These are phyloP conservation scores for Metschnikowia dekortorum DNA, from an alignment of 805 yeast genomes.

Conservation along the genomic window DNA sequence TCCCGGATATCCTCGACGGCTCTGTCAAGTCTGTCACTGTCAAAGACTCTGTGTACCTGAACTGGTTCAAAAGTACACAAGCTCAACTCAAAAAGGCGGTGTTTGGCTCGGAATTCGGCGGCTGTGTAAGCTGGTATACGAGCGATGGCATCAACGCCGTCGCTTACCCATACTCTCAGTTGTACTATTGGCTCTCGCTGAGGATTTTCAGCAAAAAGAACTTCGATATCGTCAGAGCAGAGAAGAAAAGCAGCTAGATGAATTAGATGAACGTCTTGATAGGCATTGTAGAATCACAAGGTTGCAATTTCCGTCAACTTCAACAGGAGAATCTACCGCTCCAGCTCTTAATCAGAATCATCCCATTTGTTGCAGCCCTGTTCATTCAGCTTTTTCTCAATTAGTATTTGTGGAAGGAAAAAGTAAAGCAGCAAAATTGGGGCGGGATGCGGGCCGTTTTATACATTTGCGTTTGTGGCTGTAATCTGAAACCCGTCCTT, in stretches of 20 bases:
- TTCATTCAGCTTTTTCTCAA: too few relatives aligned
- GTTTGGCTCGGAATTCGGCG: constrained; percentile 37
- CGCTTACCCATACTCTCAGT: constrained; percentile 36
- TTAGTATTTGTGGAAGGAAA: too few relatives aligned
- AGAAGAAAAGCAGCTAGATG: constrained; percentile 4
- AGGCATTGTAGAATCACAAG: too few relatives aligned
- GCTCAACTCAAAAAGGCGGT: constrained; percentile 24
- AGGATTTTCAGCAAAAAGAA: constrained; percentile 9
- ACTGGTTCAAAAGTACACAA: constrained; percentile 31
- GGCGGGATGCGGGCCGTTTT: too few relatives aligned
- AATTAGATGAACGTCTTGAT: not conserved
- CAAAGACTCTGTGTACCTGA: constrained; percentile 28
- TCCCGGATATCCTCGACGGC: constrained; percentile 26
- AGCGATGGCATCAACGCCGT: constrained; percentile 26
- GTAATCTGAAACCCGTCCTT: not conserved
- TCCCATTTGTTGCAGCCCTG: too few relatives aligned
- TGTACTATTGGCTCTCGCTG: constrained; percentile 22
- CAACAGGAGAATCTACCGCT: too few relatives aligned
- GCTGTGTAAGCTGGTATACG: constrained; percentile 40
- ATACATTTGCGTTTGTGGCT: not conserved
- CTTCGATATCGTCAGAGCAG: constrained; percentile 11
- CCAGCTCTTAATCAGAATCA: too few relatives aligned
- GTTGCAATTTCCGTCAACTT: too few relatives aligned
- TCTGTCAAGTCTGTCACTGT: constrained; percentile 26
- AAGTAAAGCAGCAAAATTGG: too few relatives aligned